phyloP scores from a whole-genome alignment of 106 monocot species.

The Allium sativum region DNA sequence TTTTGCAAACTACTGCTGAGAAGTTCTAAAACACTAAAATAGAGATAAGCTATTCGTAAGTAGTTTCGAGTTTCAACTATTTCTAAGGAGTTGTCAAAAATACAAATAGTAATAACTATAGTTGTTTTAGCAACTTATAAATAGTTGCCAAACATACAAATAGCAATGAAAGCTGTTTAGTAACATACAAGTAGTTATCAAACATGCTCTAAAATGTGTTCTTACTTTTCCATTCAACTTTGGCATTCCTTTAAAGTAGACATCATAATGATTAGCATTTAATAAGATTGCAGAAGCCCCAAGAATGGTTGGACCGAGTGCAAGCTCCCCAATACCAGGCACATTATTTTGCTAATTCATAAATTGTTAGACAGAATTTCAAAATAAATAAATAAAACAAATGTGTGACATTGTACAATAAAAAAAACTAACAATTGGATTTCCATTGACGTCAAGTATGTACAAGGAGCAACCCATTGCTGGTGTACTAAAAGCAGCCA shows the following conservation, averaged over 20 bases:
- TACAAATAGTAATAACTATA: too few species aligned
- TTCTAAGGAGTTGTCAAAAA: too few species aligned
- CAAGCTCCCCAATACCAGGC: constrained; percentile 75
- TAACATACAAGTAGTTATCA: too few species aligned
- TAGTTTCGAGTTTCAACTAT: too few species aligned
- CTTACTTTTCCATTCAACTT: constrained; percentile 62
- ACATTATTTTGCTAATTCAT: constrained; percentile 29
- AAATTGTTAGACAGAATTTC: constrained; percentile 1
- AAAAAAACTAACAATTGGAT: constrained; percentile 62
- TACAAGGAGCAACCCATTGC: constrained; percentile 78
- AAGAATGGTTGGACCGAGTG: constrained; percentile 67
- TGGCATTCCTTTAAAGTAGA: constrained; percentile 93
- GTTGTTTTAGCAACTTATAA: too few species aligned
- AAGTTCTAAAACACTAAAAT: too few species aligned
- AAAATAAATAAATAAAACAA: neutral
- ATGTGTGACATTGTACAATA: neutral
- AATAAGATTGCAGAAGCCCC: constrained; percentile 72
- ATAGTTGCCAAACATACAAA: too few species aligned
- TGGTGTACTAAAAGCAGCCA: constrained; percentile 91
- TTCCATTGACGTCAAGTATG: constrained; percentile 64
- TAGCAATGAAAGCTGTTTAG: too few species aligned
- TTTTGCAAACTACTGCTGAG: too few species aligned
- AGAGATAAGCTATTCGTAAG: too few species aligned
- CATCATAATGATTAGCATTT: constrained; percentile 74
- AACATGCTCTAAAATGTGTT: too few species aligned